phyloP scores from a whole-genome alignment of 1,139 yeast genomes.

The Cylindricascospora bacillispora region DNA sequence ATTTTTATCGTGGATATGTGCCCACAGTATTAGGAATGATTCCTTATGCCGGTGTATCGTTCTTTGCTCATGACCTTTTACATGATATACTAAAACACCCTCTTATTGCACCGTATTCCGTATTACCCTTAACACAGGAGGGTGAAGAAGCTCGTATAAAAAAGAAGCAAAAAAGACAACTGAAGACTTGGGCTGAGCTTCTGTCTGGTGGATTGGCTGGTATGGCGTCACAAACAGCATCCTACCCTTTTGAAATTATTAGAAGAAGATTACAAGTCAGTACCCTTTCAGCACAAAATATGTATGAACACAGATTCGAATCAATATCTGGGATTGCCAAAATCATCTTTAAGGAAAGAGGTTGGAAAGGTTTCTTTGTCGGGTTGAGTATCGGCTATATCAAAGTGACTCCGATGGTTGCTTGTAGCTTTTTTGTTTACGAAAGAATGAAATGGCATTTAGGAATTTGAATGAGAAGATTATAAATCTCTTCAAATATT shows the following conservation, averaged over 20 bases:
- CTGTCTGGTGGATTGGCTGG: slow-evolving; percentile 94
- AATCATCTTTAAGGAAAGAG: slow-evolving; percentile 52
- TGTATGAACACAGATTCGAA: slow-evolving; percentile 31
- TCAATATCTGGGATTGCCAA: slow-evolving; percentile 33
- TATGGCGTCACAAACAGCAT: slow-evolving; percentile 88
- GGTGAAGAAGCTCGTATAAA: slow-evolving; percentile 11
- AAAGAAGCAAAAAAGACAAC: slow-evolving; percentile 38
- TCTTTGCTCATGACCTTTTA: slow-evolving; percentile 81
- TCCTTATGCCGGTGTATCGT: slow-evolving; percentile 96
- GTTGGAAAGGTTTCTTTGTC: slow-evolving; percentile 77
- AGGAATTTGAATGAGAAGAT: slow-evolving; percentile 34
- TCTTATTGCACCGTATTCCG: slow-evolving; percentile 43
- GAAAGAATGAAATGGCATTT: slow-evolving; percentile 66
- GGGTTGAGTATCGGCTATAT: slow-evolving; percentile 92
- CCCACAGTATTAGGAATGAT: slow-evolving; percentile 94
- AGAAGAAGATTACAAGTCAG: slow-evolving; percentile 95
- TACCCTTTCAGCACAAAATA: slow-evolving; percentile 46
- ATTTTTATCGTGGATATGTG: slow-evolving; percentile 87
- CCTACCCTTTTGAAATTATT: slow-evolving; percentile 92
- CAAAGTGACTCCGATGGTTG: slow-evolving; percentile 94
- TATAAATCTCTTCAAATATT: no score
- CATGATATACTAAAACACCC: slow-evolving; percentile 72
- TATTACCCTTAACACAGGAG: slow-evolving; percentile 23
- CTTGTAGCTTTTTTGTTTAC: slow-evolving; percentile 89
- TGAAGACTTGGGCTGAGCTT: slow-evolving; percentile 84